Evolutionary conservation across 2,329 filamentous ascomycete species (phyloP), one percentile per base, ranked within the genome.

Genomic region (Pseudomassariella vexata): DNA sequence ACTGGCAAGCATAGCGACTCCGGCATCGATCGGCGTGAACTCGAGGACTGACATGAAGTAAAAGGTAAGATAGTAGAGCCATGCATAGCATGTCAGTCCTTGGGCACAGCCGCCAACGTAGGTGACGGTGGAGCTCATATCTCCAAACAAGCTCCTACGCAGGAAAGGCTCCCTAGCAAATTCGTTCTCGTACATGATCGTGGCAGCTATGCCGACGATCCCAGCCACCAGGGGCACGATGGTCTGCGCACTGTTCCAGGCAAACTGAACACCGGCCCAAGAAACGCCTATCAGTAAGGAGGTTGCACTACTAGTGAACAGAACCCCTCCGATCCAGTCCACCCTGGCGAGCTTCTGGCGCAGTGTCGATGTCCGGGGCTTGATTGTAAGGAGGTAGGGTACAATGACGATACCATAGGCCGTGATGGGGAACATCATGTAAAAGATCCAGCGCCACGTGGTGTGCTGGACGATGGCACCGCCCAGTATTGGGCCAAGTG

Each of bases 391-490:
- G 4, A 73, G 53, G 27, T 61, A 52, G 9, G 65, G 51, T 10
- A 65, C 44, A 12, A 60, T 40, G 17, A 64, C 33, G 4, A 68
- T 47, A 2, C 62, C 53, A 17, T 62, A 43, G 27, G 46, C 59
- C 37, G 63, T 57, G 38, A 66, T 57, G 10, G 65, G 65, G 21
- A 68, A 55, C 52, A 65, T 67, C n/a, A 34, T 20, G 37, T 66
- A 68, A 40, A 74, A 73, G 16, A 61, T 56, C 63, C 63, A 70
- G 7, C 60, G 48, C 66, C 66, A 71, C 1, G 56, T 56, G 2
- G 49, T 52, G n/a, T 47, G 43, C 30, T 59, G 38, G 2, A 48
- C 55, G 33, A 60, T 52, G 17, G 46, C 44, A 5, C 59, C 59
- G 2, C 59, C 62, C 4, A 65, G 45, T 23, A 66, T 48, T 2